Evolutionary conservation across 2,329 filamentous ascomycete genomes (phyloP).

Genomic region (Penicillium brevicompactum): DNA sequence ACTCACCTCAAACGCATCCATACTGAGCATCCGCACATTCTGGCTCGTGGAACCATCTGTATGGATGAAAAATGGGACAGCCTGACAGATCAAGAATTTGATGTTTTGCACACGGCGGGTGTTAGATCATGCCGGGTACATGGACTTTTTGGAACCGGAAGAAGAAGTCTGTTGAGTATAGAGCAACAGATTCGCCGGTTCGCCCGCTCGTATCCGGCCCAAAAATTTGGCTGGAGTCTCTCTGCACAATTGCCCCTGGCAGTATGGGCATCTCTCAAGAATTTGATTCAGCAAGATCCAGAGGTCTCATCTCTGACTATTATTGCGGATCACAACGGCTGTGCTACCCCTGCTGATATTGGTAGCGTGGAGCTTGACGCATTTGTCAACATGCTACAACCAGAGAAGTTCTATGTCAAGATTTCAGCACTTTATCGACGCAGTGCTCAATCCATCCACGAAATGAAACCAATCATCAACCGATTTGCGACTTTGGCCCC

Average conservation of each 20-base stretch:
- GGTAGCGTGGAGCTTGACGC: background rate
- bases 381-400: slow-evolving; percentile 5
- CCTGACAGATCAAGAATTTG: slow-evolving; percentile 1
- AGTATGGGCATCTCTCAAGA: slow-evolving; percentile 9
- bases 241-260: slow-evolving; percentile 14
- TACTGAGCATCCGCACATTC: slow-evolving; percentile 9
- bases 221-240: slow-evolving; percentile 10
- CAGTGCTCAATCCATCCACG: background rate
- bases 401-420: slow-evolving; percentile 10
- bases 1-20: slow-evolving; percentile 13
- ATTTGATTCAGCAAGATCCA: slow-evolving; percentile 7
- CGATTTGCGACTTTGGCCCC: slow-evolving; percentile 1
- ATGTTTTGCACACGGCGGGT: slow-evolving; percentile 6
- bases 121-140: slow-evolving; percentile 14
- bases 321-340: slow-evolving; percentile 12
- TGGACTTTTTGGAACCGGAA: background rate
- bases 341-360: slow-evolving; percentile 3
- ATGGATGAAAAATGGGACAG: slow-evolving; percentile 11
- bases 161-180: background rate
- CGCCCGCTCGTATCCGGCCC: slow-evolving; percentile 9
- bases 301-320: slow-evolving; percentile 2
- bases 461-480: slow-evolving; percentile 13
- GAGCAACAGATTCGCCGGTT: slow-evolving; percentile 9
- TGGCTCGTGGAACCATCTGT: slow-evolving; percentile 14
- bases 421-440: slow-evolving; percentile 13